Evolutionary conservation across 2,329 filamentous ascomycete genomes (phyloP), one percentile per base, ranked within the genome.

Genomic region (Amauroascus niger): DNA sequence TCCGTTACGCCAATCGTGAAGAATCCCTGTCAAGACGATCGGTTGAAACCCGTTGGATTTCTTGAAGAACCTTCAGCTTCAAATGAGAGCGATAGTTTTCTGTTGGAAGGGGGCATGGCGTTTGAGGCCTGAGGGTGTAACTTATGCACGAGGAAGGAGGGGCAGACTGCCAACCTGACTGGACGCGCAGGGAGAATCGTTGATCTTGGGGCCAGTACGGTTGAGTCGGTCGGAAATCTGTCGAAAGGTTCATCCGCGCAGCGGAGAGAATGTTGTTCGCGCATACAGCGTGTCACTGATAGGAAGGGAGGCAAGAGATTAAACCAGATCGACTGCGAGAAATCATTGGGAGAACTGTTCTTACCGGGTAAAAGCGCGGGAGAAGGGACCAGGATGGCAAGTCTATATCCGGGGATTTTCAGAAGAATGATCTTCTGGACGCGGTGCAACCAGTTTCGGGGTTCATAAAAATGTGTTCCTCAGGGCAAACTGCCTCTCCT

Each of bases 31-130:
- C 37, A n/a, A 26, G 49, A 11, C 22, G 49, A 45, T 52, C 28
- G n/a, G 18, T 40, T 52, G 40, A 52, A 52, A 52, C 40, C 41
- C 28, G 40, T 26, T 52, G 22, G 20, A 52, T 46, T 50, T 28
- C 32, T 35, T 44, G 41, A 52, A 46, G 41, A 52, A 35, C 20
- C 41, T 9, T 13, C 30, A 37, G 39, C 49, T 52, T 52, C 49
- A 30, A 52, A 52, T 52, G 28, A 52, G 18, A 44, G 16, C 14
- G 30, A 20, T 33, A 22, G 35, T 41, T 41, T 20, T 32, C 8
- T 39, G 46, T 50, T 50, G 48, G 48, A 32, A 41, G 20, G 33
- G n/a, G 3, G 37, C 35, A 43, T 43, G 48, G 35, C 24, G 22
- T 41, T 14, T 24, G 16, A 49, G 46, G 6, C 9, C 22, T 43